Percentiles rank a stretch among this genome's conserved stretches.
These are phyloP conservation scores for Phytophthora sansomeana DNA, from an alignment of 352 stramenopile genomes.

Conservation along the genomic window DNA sequence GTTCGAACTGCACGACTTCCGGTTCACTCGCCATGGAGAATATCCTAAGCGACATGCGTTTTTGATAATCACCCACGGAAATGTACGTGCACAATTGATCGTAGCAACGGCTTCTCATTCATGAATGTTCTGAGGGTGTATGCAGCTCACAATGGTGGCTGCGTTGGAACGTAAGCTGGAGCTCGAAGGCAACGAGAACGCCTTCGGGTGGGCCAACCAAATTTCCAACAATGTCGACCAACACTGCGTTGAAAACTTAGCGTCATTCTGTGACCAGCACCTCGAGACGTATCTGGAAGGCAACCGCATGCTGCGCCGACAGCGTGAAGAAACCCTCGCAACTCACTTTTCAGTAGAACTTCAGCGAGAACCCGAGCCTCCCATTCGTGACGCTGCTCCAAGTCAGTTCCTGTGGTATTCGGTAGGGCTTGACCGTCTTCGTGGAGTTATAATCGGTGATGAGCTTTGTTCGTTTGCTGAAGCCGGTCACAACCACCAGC, in stretches of 20 bases:
- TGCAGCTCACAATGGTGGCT: slow-evolving; percentile 52
- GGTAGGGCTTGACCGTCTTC: slow-evolving; percentile 52
- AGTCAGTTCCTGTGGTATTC: slow-evolving; percentile 42
- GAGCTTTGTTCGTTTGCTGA: slow-evolving; percentile 4
- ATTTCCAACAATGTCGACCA: slow-evolving; percentile 15
- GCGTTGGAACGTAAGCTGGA: slow-evolving; percentile 39
- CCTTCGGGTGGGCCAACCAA: slow-evolving; percentile 14
- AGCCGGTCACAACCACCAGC: neutral
- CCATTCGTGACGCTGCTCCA: neutral
- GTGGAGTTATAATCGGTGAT: slow-evolving; percentile 41
- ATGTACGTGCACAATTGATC: slow-evolving; percentile 32
- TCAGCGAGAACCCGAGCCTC: slow-evolving; percentile 4
- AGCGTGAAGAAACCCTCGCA: slow-evolving; percentile 14
- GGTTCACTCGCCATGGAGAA: slow-evolving; percentile 41
- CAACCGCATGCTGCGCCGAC: neutral
- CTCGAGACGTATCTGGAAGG: slow-evolving; percentile 24
- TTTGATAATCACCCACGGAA: slow-evolving; percentile 37
- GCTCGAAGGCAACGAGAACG: slow-evolving; percentile 16
- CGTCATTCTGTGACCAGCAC: slow-evolving; percentile 16
- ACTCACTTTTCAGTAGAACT: slow-evolving; percentile 4
- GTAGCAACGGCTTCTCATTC: neutral
- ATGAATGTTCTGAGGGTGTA: neutral
- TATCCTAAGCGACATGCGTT: slow-evolving; percentile 50
- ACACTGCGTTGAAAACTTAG: slow-evolving; percentile 9
- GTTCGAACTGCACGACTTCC: slow-evolving; percentile 46